Conservation (phyloP, 2,329 filamentous ascomycete genomes). For the Venturia carpophila region DNA sequence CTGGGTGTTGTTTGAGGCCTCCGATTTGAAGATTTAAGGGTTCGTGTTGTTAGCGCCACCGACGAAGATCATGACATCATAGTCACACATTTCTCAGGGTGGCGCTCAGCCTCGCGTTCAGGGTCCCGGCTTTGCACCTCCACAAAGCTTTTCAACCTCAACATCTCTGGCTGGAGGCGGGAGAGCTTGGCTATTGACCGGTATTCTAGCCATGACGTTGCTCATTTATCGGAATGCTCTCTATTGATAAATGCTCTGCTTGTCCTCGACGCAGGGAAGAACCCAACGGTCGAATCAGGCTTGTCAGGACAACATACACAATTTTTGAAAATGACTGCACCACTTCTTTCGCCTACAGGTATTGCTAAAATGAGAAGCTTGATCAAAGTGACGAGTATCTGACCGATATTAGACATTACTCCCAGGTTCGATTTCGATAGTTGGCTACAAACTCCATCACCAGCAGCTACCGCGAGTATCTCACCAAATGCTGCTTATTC, state of each 20-base stretch:
- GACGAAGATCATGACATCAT: not conserved
- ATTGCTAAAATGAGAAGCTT: not conserved
- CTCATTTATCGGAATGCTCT: not conserved
- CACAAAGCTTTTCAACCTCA: not conserved
- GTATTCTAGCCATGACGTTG: not conserved
- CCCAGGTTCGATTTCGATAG: not conserved
- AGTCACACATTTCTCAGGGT: not conserved
- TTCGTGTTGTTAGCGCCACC: not conserved
- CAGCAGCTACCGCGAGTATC: not conserved
- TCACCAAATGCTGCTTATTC: not conserved
- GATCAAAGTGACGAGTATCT: not conserved
- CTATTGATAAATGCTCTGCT: not conserved
- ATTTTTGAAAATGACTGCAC: not conserved
- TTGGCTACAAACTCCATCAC: not conserved
- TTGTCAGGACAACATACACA: not conserved
- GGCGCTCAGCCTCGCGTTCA: not conserved
- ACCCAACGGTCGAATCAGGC: not conserved
- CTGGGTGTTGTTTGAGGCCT: not conserved
- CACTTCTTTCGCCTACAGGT: conserved; percentile 6
- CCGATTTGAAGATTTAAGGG: not conserved
- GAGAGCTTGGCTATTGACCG: not conserved
- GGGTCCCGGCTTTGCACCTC: conserved; percentile 3
- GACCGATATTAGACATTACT: not conserved
- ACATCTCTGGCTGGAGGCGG: not conserved
- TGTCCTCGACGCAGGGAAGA: not conserved